phyloP scores from a whole-genome alignment of 768 basidiomycete species.

The Russula emetica region DNA sequence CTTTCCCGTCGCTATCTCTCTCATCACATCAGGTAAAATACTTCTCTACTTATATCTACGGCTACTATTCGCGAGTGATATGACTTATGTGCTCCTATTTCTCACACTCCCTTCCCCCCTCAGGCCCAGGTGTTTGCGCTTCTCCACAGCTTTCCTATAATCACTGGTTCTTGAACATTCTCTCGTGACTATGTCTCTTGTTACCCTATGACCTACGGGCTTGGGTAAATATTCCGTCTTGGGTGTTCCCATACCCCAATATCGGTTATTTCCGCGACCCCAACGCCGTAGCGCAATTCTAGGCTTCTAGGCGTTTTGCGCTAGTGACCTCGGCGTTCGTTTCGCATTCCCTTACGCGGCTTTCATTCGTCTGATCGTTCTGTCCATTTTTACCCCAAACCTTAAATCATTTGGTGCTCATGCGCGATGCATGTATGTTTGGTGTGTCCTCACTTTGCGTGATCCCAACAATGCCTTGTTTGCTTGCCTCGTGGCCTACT shows the following conservation, averaged over 20 bases:
- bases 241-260: neutral
- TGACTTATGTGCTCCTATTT: neutral
- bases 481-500: conserved; percentile 3
- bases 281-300: neutral
- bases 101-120: neutral
- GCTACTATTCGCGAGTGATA: neutral
- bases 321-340: conserved; percentile 13
- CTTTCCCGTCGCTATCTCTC: neutral
- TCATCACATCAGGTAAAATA: neutral
- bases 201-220: neutral
- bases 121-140: neutral
- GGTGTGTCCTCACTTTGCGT: neutral
- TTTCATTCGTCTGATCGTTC: conserved; percentile 13
- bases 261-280: conserved; percentile 10
- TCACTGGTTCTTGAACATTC: neutral
- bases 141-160: neutral
- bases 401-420: conserved; percentile 13
- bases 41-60: neutral
- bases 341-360: conserved; percentile 1
- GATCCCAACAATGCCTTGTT: neutral
- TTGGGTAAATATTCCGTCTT: neutral
- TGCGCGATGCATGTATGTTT: neutral
- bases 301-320: conserved; percentile 7
- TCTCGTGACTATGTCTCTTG: neutral
- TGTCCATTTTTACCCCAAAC: conserved; percentile 22